Base-by-base conservation (phyloP, 2,329 filamentous ascomycete genomes). In the Monascus ruber region DNA sequence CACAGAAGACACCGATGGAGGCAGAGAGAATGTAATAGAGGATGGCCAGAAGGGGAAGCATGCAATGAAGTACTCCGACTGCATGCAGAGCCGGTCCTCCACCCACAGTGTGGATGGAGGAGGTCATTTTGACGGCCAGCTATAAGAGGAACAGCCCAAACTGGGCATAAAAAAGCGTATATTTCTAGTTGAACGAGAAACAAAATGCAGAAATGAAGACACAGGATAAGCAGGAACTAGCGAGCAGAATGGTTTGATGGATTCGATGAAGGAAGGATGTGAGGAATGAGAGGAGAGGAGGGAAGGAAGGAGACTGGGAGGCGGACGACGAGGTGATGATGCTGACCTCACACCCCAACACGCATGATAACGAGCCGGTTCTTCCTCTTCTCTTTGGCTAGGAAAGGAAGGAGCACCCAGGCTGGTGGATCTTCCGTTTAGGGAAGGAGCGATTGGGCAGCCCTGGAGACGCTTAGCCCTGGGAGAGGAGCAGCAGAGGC, bases 11-110 rank as follows among this genome's bases (percentile, higher is more conserved):
- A 31, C 73, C 71, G 37, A 76, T 47, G 26, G 67, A 57, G 24
- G 68, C 70, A 6, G 76, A 63, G 38, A 68, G 44, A 37, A 73
- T 55, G 54, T 78, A 83, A 58, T 74, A 81, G 39, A 66, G 35
- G 48, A 79, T 78, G 42, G 78, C 58, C 17, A 66, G 42, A 6
- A 39, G 25, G 7, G 42, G 42, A 11, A 42, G 40, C 24, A 31
- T 26, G 7, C 36, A 39, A 26, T 37, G 34, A 25, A 44, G 24
- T 31, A 7, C 32, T 9, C 39, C 26, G n/a, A 35, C 26, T 11
- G 31, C 36, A 34, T 33, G 31, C 24, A 31, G 24, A 24, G 29
- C 35, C 24, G 36, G 6, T 6, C 24, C 10, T 6, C n/a, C n/a
- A 17, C 6, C 10, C 31, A 11, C 24, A 4, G 7, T 6, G n/a